Evolutionary conservation across 2,329 filamentous ascomycete genomes (phyloP).

Genomic region (Colletotrichum sp.): DNA sequence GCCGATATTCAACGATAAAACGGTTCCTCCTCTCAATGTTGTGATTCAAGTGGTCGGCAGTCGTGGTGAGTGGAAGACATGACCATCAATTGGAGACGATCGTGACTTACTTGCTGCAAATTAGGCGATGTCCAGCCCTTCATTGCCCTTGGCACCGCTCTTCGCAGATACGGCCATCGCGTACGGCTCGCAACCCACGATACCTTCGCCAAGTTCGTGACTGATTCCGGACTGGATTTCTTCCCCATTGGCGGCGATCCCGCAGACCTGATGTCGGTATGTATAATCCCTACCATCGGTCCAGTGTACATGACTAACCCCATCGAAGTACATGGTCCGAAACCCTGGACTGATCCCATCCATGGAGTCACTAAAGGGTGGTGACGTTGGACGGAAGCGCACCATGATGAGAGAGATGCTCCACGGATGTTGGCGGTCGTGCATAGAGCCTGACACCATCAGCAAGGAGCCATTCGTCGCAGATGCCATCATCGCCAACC

Average conservation of each 20-base stretch:
- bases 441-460: slow-evolving; percentile 27
- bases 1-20: background rate
- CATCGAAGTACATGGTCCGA: slow-evolving; percentile 31
- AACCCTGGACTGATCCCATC: slow-evolving; percentile 34
- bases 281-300: background rate
- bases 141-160: slow-evolving; percentile 47
- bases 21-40: slow-evolving; percentile 8
- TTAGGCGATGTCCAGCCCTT: slow-evolving; percentile 55
- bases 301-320: background rate
- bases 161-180: slow-evolving; percentile 46
- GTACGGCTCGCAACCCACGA: slow-evolving; percentile 52
- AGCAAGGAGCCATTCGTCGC: slow-evolving; percentile 46
- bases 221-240: slow-evolving; percentile 53
- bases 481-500: slow-evolving; percentile 56
- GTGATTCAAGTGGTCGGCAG: slow-evolving; percentile 24
- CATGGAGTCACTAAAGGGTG: slow-evolving; percentile 28
- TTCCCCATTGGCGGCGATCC: slow-evolving; percentile 59
- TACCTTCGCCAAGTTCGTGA: slow-evolving; percentile 55
- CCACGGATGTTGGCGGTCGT: slow-evolving; percentile 33
- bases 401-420: slow-evolving; percentile 33
- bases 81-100: background rate
- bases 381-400: slow-evolving; percentile 31
- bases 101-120: background rate
- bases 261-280: slow-evolving; percentile 41
- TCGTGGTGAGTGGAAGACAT: background rate